Base-by-base conservation (phyloP, 805 yeast genomes). In the Pichia rugopelliculosa region DNA sequence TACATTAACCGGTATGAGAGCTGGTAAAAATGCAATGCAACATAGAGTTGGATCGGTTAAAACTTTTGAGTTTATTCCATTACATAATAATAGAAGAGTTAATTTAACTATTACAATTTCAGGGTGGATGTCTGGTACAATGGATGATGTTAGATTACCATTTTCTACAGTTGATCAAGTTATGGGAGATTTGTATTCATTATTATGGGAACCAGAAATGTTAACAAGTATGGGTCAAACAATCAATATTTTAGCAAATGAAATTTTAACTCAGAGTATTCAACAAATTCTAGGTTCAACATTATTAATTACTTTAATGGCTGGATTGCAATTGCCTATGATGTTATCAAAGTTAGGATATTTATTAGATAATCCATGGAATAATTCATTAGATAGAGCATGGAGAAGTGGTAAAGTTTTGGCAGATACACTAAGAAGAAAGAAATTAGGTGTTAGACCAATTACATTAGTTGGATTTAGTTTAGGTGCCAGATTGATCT, bases 121-220 rank as follows among this genome's bases (percentile, higher is more conserved):
- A 45, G 99, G 99, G 1, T 93, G 99, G 99, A 89, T 93, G 91
- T 84, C 83, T 46, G 95, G 96, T 63, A 84, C 82, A 50, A 79
- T 82, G 57, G 99, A 93, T 79, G 99, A 93, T 74, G 91, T 93
- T 20, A 75, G 99, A 60, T 74, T 93, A 53, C 99, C 99, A 2
- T 93, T 90, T 61, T 86, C 96, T 1, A 93, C 99, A 0, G 86
- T 93, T 9, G 99, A 95, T 60, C 99, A 99, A 0, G 87, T 91
- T 0, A 89, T 91, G 91, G 99, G 99, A 17, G 99, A 93, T 62
- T 68, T 93, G 55, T 87, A 84, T 57, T 88, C 98, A 0, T 71
- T 93, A 8, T 69, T 87, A 42, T 93, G 99, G 99, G 99, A 93
- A 65, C 99, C 99, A 0, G 99, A 93, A 55, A 87, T 93, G 93